These are phyloP conservation scores for Aaosphaeria arxii DNA, from an alignment of 2,329 filamentous ascomycete genomes.

Conservation along the genomic window DNA sequence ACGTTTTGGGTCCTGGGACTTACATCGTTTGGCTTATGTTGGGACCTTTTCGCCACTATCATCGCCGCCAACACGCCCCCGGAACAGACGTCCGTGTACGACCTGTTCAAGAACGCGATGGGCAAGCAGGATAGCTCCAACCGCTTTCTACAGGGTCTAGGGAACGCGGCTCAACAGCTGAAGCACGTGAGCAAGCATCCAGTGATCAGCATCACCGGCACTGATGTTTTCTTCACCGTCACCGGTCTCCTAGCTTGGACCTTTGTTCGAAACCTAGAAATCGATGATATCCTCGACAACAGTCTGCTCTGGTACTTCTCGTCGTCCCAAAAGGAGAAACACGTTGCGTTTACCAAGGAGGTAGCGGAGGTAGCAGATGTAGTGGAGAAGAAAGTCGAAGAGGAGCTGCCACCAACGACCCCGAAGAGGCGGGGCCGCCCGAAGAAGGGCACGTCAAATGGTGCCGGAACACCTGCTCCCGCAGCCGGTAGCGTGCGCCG, in stretches of 20 bases:
- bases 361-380: constrained; percentile 1
- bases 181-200: constrained; percentile 55
- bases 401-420: constrained; percentile 9
- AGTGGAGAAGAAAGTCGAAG: constrained; percentile 4
- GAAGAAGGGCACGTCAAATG: constrained; percentile 16
- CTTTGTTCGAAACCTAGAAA: constrained; percentile 52
- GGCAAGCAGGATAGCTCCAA: constrained; percentile 40
- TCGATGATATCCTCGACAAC: constrained; percentile 47
- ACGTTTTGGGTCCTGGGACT: constrained; percentile 50
- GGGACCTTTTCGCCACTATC: constrained; percentile 43
- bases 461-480: constrained; percentile 5
- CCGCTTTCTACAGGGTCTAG: constrained; percentile 23
- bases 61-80: constrained; percentile 49
- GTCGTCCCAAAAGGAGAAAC: constrained; percentile 20
- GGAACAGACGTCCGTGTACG: constrained; percentile 38
- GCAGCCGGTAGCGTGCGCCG: constrained; percentile 13
- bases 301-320: constrained; percentile 27
- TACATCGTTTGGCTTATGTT: constrained; percentile 46
- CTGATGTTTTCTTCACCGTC: constrained; percentile 57
- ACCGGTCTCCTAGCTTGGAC: constrained; percentile 57
- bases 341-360: constrained; percentile 18
- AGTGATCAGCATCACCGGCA: constrained; percentile 54
- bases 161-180: constrained; percentile 39
- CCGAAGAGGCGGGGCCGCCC: constrained; percentile 27
- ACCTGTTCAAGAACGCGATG: constrained; percentile 39